Percentiles rank a stretch among this genome's conserved stretches.
Conservation (phyloP, 2,329 filamentous ascomycete genomes). For the Fusarium tupiense region DNA sequence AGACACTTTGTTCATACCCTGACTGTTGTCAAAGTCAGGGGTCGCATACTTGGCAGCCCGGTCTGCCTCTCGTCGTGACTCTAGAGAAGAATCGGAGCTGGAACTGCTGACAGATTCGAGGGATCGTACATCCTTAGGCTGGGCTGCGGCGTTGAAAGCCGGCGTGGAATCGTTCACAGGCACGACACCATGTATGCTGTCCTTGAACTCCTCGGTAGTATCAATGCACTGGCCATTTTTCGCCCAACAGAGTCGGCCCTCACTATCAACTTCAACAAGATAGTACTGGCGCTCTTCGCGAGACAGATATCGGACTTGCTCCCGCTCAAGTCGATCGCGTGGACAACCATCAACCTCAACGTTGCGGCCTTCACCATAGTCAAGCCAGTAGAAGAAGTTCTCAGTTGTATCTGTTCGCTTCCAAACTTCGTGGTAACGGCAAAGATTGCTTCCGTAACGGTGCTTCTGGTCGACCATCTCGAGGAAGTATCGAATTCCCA, state of each 20-base stretch:
- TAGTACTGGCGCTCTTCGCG: slow-evolving; percentile 85
- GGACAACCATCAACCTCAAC: slow-evolving; percentile 78
- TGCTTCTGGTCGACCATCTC: slow-evolving; percentile 90
- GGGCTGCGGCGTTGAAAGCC: slow-evolving; percentile 51
- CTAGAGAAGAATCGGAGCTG: slow-evolving; percentile 51
- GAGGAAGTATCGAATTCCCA: slow-evolving; percentile 86
- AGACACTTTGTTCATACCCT: slow-evolving; percentile 63
- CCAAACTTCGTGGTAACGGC: slow-evolving; percentile 87
- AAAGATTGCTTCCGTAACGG: slow-evolving; percentile 84
- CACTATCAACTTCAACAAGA: slow-evolving; percentile 76
- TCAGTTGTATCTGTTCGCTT: slow-evolving; percentile 79
- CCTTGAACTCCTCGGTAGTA: slow-evolving; percentile 78
- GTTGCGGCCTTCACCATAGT: slow-evolving; percentile 78
- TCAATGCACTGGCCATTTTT: slow-evolving; percentile 83
- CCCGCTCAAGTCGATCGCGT: slow-evolving; percentile 76
- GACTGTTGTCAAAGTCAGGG: slow-evolving; percentile 68
- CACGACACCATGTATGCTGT: slow-evolving; percentile 81
- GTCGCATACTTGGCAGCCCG: slow-evolving; percentile 73
- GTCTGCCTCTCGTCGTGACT: slow-evolving; percentile 65
- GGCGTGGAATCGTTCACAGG: slow-evolving; percentile 69
- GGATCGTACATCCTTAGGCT: slow-evolving; percentile 8
- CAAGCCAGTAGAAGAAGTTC: slow-evolving; percentile 96
- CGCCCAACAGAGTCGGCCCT: slow-evolving; percentile 85
- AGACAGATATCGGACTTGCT: slow-evolving; percentile 85
- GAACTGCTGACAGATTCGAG: slow-evolving; percentile 39